Evolutionary conservation across 2,329 filamentous ascomycete genomes (phyloP), one percentile per base, ranked within the genome.

Genomic region (Clathrospora elynae): DNA sequence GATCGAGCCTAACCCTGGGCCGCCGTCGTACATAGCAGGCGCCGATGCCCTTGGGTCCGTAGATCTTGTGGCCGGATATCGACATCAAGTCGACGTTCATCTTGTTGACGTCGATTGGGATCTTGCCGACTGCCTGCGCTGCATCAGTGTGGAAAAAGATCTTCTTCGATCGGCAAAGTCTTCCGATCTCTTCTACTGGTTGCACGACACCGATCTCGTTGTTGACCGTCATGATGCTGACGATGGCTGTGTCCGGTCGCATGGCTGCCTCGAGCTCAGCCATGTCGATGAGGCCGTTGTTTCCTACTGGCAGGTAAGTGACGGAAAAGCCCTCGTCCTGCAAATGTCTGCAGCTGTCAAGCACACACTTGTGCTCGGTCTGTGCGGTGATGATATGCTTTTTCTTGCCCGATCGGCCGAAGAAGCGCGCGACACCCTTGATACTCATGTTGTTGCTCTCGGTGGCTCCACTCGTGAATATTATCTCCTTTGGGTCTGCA

Each of bases 381-480:
- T 97, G 93, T 25, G 85, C 90, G 16, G 93, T 99, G 71, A 99
- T 90, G 65, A 99, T 92, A 73, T 99, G 93, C 75, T 88, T 96
- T 84, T 97, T 97, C 83, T 96, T 96, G 61, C 90, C 91, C 2
- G 83, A 85, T 44, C 89, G 84, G 55, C 90, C 90, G 69, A 96
- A 96, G 75, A 99, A 99, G 52, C 92, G 82, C 13, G 93, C 91
- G 6, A 99, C 92, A 53, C 93, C 93, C 76, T 99, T 99, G 76
- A 99, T 90, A 72, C 90, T 96, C 93, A 99, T 99, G 66, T 99
- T 99, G 75, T 99, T 99, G 68, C 90, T 96, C 76, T 99, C 93
- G 0, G 93, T 99, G 11, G 93, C 93, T 41, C 93, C 93, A 62
- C 91, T 96, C 5, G 93, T 99, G 74, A 99, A 97, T 62, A 99